phyloP scores from a whole-genome alignment of 176 grass and related monocot species.

The Avena sativa region DNA sequence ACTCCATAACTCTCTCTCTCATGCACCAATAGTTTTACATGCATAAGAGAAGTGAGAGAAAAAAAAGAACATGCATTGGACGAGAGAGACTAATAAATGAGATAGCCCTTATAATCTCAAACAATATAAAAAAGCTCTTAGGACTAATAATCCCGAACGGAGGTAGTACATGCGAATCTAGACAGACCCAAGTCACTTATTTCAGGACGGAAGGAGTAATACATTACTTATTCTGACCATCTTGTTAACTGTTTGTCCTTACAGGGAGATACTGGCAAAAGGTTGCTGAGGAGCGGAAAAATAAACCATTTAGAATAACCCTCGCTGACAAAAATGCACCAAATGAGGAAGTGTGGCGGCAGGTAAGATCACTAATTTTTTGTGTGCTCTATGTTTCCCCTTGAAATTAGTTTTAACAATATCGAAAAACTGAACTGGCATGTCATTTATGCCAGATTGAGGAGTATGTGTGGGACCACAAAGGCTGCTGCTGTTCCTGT shows the following conservation, averaged over 20 bases:
- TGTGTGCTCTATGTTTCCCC: not conserved
- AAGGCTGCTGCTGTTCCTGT: slow-evolving; percentile 84
- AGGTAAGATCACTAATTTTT: slow-evolving; percentile 58
- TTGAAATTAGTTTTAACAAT: slow-evolving; percentile 34
- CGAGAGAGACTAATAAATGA: too few relatives aligned
- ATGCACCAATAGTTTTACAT: too few relatives aligned
- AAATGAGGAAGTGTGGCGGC: slow-evolving; percentile 97
- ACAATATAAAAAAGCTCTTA: too few relatives aligned
- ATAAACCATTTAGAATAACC: slow-evolving; percentile 90
- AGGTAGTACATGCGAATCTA: too few relatives aligned
- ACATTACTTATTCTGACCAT: slow-evolving; percentile 14
- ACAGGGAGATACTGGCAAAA: slow-evolving; percentile 93
- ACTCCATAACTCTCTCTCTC: too few relatives aligned
- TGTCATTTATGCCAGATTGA: slow-evolving; percentile 75
- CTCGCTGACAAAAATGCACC: slow-evolving; percentile 99
- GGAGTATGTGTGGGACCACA: slow-evolving; percentile 76
- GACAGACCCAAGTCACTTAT: too few relatives aligned
- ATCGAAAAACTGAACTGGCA: slow-evolving; percentile 37
- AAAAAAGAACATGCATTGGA: too few relatives aligned
- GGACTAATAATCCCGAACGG: too few relatives aligned
- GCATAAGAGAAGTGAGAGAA: too few relatives aligned
- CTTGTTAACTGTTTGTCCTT: slow-evolving; percentile 44
- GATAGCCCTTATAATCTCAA: too few relatives aligned
- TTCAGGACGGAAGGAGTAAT: not conserved
- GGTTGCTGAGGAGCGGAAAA: slow-evolving; percentile 83